phyloP scores from a whole-genome alignment of 805 yeast genomes.

The Candida alai region DNA sequence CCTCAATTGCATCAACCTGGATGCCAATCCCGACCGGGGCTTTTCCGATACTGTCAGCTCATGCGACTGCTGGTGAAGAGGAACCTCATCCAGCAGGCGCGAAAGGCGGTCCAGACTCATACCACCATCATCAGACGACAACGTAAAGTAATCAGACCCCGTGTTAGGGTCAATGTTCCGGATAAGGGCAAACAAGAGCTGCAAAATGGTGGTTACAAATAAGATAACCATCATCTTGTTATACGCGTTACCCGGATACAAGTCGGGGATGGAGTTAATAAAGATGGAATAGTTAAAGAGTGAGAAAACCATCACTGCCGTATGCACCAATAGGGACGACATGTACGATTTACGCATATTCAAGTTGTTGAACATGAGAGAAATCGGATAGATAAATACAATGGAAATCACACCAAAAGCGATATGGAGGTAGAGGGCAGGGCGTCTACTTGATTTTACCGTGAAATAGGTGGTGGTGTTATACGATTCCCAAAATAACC shows the following conservation, averaged over 20 bases:
- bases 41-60: background rate
- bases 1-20: slow-evolving; percentile 3
- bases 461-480: slow-evolving; percentile 74
- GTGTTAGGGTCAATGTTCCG: slow-evolving; percentile 13
- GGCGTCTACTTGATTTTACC: slow-evolving; percentile 44
- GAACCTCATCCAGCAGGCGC: too few species aligned
- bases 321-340: slow-evolving; percentile 51
- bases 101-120: too few species aligned
- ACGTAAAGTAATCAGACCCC: background rate
- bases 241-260: slow-evolving; percentile 79
- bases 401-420: slow-evolving; percentile 40
- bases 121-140: slow-evolving; percentile 5
- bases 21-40: background rate
- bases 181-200: slow-evolving; percentile 52
- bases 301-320: slow-evolving; percentile 44
- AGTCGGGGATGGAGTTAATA: slow-evolving; percentile 51
- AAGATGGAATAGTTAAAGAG: slow-evolving; percentile 55
- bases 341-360: slow-evolving; percentile 49
- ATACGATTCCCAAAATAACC: slow-evolving; percentile 72
- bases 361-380: slow-evolving; percentile 60
- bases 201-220: slow-evolving; percentile 49
- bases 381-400: slow-evolving; percentile 61
- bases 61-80: too few species aligned
- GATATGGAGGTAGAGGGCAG: slow-evolving; percentile 55
- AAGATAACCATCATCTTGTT: slow-evolving; percentile 60